Evolutionary conservation across 2,329 filamentous ascomycete species (phyloP).

Genomic region (Fusarium robinianum): DNA sequence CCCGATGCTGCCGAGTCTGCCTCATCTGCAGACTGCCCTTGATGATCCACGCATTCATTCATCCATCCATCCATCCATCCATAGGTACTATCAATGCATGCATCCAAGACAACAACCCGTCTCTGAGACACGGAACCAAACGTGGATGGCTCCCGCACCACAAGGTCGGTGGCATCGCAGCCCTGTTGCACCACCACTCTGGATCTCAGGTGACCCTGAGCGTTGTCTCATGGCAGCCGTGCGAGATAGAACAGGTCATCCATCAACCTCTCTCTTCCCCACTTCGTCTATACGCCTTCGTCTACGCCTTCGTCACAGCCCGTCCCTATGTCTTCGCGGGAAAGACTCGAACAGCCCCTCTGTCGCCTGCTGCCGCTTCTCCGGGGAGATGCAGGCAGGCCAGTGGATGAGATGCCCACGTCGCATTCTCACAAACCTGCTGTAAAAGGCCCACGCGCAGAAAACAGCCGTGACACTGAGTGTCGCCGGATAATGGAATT

Average conservation of each 20-base stretch:
- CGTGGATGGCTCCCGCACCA: constrained; percentile 32
- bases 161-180: constrained; percentile 29
- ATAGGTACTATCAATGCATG: constrained; percentile 13
- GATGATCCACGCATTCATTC: neutral
- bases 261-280: neutral
- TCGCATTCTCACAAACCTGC: constrained; percentile 38
- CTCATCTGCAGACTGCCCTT: constrained; percentile 30
- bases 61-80: neutral
- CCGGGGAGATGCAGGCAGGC: constrained; percentile 34
- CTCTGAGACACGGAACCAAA: constrained; percentile 35
- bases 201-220: constrained; percentile 34
- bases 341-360: constrained; percentile 28
- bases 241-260: constrained; percentile 12
- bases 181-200: constrained; percentile 30
- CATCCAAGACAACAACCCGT: constrained; percentile 29
- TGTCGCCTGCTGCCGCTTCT: constrained; percentile 32
- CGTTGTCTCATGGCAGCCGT: constrained; percentile 36
- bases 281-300: neutral
- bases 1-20: constrained; percentile 20
- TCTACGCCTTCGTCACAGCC: constrained; percentile 15
- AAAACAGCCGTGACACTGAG: constrained; percentile 60
- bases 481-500: constrained; percentile 67
- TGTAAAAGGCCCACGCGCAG: constrained; percentile 37
- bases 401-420: constrained; percentile 43
- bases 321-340: constrained; percentile 27